Conservation (phyloP, 768 basidiomycete genomes). For the Leccinum uliginosum region DNA sequence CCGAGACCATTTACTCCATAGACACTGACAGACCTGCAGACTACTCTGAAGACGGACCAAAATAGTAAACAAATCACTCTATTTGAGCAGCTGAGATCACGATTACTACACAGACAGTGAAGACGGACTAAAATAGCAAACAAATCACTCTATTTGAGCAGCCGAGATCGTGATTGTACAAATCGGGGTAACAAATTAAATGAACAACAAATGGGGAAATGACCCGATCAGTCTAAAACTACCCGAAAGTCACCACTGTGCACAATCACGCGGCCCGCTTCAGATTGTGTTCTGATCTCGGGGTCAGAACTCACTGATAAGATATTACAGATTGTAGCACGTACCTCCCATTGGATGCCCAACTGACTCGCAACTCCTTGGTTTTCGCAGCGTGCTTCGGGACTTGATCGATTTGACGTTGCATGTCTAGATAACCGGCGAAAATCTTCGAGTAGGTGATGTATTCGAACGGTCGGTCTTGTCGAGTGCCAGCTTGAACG, state of each 20-base stretch:
- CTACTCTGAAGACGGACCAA: too few relatives aligned
- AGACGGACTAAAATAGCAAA: too few relatives aligned
- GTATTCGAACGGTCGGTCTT: background rate
- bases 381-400: background rate
- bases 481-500: background rate
- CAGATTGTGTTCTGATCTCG: background rate
- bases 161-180: background rate
- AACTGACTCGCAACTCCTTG: background rate
- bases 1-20: too few relatives aligned
- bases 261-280: background rate
- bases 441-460: background rate
- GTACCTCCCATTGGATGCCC: background rate
- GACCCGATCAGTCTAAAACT: background rate
- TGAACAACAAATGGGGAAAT: background rate
- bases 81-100: background rate
- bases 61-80: too few relatives aligned
- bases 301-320: background rate
- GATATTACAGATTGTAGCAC: background rate
- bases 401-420: background rate
- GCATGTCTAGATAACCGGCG: background rate
- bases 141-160: too few relatives aligned
- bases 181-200: background rate
- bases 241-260: background rate
- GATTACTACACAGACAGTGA: too few relatives aligned
- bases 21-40: too few relatives aligned